Evolutionary conservation across 495 filamentous ascomycete species (phyloP).

Genomic region (Neurospora sp.): DNA sequence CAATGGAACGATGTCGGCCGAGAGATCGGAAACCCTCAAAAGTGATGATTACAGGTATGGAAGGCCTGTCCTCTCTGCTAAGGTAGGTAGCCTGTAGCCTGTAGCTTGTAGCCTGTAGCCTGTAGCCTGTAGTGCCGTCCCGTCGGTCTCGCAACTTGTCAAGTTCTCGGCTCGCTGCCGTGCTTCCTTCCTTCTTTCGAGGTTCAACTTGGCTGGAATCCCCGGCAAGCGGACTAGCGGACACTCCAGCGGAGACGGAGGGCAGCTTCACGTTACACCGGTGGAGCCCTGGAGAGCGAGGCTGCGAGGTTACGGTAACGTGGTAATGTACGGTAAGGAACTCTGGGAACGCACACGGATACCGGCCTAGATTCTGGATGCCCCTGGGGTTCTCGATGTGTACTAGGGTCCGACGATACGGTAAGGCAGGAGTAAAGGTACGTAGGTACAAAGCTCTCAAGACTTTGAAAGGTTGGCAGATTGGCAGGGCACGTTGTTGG

Average conservation of each 20-base stretch:
- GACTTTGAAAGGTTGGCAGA: background rate
- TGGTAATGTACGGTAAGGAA: background rate
- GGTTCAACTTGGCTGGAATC: background rate
- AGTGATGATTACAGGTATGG: background rate
- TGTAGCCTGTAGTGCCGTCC: background rate
- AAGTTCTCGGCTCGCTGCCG: background rate
- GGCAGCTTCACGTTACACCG: background rate
- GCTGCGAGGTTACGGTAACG: background rate
- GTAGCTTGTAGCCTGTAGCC: background rate
- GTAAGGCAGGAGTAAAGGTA: background rate
- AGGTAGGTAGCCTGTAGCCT: too few relatives aligned
- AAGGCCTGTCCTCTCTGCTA: background rate
- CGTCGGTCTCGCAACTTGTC: background rate
- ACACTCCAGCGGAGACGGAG: background rate
- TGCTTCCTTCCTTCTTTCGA: background rate
- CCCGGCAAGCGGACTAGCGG: background rate
- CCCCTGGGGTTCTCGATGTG: background rate
- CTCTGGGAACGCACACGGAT: background rate
- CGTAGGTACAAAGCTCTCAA: background rate
- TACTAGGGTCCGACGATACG: background rate
- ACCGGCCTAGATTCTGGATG: background rate
- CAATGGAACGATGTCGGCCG: background rate
- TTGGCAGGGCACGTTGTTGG: background rate
- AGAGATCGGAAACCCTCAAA: background rate
- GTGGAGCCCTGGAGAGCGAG: background rate